Evolutionary conservation across 805 yeast species (phyloP).

Genomic region (Starmera caribaea): DNA sequence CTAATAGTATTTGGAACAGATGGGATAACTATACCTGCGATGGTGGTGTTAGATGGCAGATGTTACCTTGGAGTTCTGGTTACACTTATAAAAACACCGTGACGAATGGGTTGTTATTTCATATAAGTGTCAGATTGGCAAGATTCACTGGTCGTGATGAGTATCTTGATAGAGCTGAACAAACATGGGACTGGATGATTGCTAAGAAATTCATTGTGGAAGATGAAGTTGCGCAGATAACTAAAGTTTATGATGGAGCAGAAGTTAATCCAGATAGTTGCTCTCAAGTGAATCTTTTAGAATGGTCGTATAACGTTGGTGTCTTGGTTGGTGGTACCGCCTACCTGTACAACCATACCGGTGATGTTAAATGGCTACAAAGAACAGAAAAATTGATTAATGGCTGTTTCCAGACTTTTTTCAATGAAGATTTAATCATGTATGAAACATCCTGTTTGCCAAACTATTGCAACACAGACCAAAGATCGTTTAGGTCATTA

Average conservation of each 20-base stretch:
- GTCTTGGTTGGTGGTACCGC: constrained; percentile 59
- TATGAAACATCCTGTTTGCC: constrained; percentile 54
- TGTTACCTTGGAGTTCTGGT: constrained; percentile 62
- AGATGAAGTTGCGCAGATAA: constrained; percentile 14
- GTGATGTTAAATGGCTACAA: constrained; percentile 38
- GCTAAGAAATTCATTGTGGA: constrained; percentile 36
- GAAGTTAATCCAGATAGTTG: constrained; percentile 34
- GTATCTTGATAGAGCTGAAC: constrained; percentile 44
- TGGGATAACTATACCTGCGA: constrained; percentile 50
- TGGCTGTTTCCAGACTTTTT: constrained; percentile 40
- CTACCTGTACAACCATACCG: constrained; percentile 54
- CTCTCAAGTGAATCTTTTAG: constrained; percentile 33
- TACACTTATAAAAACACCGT: constrained; percentile 58
- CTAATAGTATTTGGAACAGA: constrained; percentile 50
- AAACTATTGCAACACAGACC: constrained; percentile 59
- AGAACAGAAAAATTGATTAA: constrained; percentile 34
- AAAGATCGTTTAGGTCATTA: constrained; percentile 63
- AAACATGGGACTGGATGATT: constrained; percentile 51
- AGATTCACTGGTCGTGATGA: constrained; percentile 47
- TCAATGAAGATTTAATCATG: constrained; percentile 34
- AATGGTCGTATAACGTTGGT: constrained; percentile 70
- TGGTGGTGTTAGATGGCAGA: constrained; percentile 69
- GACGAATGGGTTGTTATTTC: constrained; percentile 53
- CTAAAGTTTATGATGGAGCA: constrained; percentile 54
- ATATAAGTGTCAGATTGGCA: constrained; percentile 54